Evolutionary conservation across 352 stramenopile genomes (phyloP).

Genomic region (Globisporangium irregulare): DNA sequence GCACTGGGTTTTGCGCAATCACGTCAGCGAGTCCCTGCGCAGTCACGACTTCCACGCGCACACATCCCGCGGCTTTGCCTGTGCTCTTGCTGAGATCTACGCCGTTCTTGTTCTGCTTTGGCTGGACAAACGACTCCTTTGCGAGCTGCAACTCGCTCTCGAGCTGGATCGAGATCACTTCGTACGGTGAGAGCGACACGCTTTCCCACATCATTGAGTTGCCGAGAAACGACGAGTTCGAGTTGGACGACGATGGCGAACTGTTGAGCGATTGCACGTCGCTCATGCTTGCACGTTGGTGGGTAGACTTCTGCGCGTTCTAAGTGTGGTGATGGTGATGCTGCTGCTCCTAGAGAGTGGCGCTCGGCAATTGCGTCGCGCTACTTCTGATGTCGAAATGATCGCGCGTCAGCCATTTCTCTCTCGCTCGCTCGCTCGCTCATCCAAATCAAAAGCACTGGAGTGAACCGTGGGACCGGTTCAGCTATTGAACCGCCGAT

Average conservation of each 20-base stretch:
- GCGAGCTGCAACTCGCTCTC: slow-evolving; percentile 65
- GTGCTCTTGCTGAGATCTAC: slow-evolving; percentile 58
- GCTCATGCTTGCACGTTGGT: slow-evolving; percentile 21
- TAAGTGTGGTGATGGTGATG: not conserved
- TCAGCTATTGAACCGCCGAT: not conserved
- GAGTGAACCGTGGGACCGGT: slow-evolving; percentile 1
- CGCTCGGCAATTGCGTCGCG: slow-evolving; percentile 1
- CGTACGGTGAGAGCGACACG: slow-evolving; percentile 67
- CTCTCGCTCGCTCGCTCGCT: not conserved
- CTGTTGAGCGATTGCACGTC: slow-evolving; percentile 43
- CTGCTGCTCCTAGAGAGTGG: not conserved
- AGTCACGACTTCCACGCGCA: slow-evolving; percentile 50
- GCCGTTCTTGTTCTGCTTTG: slow-evolving; percentile 75
- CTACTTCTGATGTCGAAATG: slow-evolving; percentile 1
- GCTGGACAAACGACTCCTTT: slow-evolving; percentile 29
- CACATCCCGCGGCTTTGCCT: slow-evolving; percentile 50
- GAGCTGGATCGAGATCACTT: slow-evolving; percentile 67
- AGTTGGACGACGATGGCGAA: slow-evolving; percentile 31
- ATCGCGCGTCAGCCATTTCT: slow-evolving; percentile 10
- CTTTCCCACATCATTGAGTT: slow-evolving; percentile 79
- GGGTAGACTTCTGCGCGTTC: not conserved
- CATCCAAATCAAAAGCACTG: slow-evolving; percentile 1
- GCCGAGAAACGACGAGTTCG: slow-evolving; percentile 39
- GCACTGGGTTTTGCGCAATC: slow-evolving; percentile 33
- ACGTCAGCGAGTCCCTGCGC: slow-evolving; percentile 35